Base-by-base conservation (phyloP, 164 flowering plant genomes). In the Annona squamosa region DNA sequence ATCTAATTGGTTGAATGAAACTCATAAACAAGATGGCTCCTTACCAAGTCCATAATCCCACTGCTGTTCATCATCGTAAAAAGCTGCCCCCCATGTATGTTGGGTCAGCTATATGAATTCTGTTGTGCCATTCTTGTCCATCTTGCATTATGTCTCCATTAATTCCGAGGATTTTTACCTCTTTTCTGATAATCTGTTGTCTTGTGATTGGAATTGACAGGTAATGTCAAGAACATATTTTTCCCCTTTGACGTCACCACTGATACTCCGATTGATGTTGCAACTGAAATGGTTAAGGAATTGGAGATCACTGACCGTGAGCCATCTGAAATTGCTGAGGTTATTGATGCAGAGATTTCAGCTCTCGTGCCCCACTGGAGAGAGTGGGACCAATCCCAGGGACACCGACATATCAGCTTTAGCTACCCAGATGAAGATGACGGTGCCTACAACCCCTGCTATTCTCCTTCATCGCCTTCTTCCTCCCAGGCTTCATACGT, bases 261-360 rank as follows among this genome's bases (percentile, higher is more conserved):
- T 17, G 97, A 90, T 76, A 92, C 99, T 64, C 71, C 97, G 0
- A 76, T 83, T n/a, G 92, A 90, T 59, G 98, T 93, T 10, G 97
- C 94, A 0, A 65, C 77, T 37, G 98, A 93, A 82, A 93, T 93
- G 98, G 97, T 93, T 10, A 88, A 84, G 75, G 98, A 93, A 71
- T 74, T 93, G 72, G 91, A 93, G 65, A 90, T 93, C 45, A 77
- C 76, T 1, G 93, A 91, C 56, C 80, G 85, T 81, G 88, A 86
- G 45, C 90, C 97, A 41, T 17, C 61, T 0, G 91, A 90, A 74
- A 90, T 93, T 63, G 97, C 98, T 10, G 81, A 78, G 63, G 83
- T 91, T 88, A 92, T 92, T 17, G 90, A 91, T 68, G 75, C 84
- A 6, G 91, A 91, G 81, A 85, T 93, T 63, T 77, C 87, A 10